A percentile compares a stretch with the other conserved stretches of the same genome.
phyloP scores from a whole-genome alignment of 768 basidiomycete genomes.

The Auricularia sp. region DNA sequence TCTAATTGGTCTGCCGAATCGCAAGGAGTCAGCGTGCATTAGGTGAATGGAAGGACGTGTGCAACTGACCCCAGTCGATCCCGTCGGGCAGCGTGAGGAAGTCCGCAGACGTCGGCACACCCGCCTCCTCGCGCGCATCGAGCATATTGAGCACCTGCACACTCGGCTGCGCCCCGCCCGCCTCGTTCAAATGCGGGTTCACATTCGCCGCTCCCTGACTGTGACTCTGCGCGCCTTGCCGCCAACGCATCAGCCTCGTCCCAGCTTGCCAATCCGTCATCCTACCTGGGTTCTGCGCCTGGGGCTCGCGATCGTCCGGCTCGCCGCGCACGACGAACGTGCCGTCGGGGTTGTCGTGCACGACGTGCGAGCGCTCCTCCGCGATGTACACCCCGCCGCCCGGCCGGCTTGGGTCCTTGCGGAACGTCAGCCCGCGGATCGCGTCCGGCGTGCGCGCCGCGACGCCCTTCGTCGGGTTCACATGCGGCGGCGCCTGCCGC shows the following conservation, averaged over 20 bases:
- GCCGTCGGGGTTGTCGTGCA: background rate
- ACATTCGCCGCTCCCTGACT: background rate
- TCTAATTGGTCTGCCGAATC: background rate
- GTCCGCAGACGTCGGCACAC: background rate
- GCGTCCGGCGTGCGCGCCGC: conserved; percentile 37
- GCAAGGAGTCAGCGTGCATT: background rate
- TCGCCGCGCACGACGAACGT: conserved; percentile 2
- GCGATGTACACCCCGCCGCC: conserved; percentile 85
- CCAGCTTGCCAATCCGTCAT: too few species aligned
- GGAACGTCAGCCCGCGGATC: conserved; percentile 51
- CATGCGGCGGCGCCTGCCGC: conserved; percentile 47
- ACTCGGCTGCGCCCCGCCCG: background rate
- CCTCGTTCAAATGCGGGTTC: background rate
- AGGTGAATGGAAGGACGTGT: background rate
- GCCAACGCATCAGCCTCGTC: too few species aligned
- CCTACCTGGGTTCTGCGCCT: too few species aligned
- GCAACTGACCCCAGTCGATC: background rate
- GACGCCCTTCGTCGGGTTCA: conserved; percentile 74
- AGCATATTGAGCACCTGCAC: background rate
- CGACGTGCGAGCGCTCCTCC: conserved; percentile 17
- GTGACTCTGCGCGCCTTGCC: too few species aligned
- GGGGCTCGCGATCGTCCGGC: background rate
- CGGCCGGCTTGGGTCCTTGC: conserved; percentile 68
- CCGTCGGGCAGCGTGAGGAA: background rate
- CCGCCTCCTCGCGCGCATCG: background rate